Percentiles rank a stretch among this genome's conserved stretches.
Evolutionary conservation across 1,284 basidiomycete genomes (phyloP).

Genomic region (Clitocybe nebularis): DNA sequence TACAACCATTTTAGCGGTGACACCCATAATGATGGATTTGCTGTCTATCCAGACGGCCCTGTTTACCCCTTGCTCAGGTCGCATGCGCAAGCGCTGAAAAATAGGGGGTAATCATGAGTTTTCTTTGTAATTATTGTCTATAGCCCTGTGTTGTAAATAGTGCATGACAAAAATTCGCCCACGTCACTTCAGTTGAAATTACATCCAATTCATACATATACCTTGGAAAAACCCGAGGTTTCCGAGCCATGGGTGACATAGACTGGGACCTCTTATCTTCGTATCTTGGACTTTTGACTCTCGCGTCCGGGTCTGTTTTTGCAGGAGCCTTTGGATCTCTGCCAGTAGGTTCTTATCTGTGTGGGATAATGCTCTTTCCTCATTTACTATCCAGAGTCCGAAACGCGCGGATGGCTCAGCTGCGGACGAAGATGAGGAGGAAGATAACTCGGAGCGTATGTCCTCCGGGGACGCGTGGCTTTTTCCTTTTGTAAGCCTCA

Average conservation of each 20-base stretch:
- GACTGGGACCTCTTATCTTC: constrained; percentile 62
- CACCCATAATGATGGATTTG: constrained; percentile 44
- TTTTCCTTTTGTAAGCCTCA: constrained; percentile 62
- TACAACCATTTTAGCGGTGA: constrained; percentile 25
- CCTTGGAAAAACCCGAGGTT: neutral
- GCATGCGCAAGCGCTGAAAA: constrained; percentile 31
- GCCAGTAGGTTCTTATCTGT: constrained; percentile 41
- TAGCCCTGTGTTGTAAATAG: neutral
- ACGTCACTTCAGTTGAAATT: neutral
- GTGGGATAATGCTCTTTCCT: constrained; percentile 1
- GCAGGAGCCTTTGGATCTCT: constrained; percentile 66
- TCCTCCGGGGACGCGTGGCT: constrained; percentile 69
- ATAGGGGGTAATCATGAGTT: constrained; percentile 11
- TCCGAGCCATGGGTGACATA: constrained; percentile 9
- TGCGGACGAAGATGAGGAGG: constrained; percentile 51
- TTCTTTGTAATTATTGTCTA: neutral
- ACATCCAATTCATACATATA: neutral
- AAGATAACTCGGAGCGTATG: constrained; percentile 52
- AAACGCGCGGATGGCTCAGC: constrained; percentile 26
- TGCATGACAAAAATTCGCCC: neutral
- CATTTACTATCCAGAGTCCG: constrained; percentile 20
- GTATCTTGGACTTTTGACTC: constrained; percentile 59
- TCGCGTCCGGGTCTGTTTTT: constrained; percentile 63
- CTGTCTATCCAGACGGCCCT: constrained; percentile 35
- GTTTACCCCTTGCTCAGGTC: constrained; percentile 31